Evolutionary conservation across 1,284 basidiomycete genomes (phyloP), one percentile per base, ranked within the genome.

Genomic region (Rhodotorula glutinis): DNA sequence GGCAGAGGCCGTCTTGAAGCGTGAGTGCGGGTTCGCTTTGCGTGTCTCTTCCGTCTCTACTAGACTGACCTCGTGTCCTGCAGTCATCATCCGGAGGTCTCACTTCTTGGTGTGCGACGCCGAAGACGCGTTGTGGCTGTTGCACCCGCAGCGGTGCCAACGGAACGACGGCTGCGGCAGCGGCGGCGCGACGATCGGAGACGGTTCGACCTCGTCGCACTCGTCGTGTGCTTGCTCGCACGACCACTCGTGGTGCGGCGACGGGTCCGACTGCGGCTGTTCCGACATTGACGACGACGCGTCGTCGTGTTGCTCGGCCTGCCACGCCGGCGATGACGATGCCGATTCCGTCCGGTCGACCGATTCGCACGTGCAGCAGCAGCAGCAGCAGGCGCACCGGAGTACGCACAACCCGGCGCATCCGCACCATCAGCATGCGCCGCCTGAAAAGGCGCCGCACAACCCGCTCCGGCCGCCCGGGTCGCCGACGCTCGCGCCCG

Each of bases 51-150:
- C 29, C 29, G 17, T n/a, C n/a, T n/a, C n/a, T n/a, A 0, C 7
- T 2, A 3, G 5, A 4, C 11, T 47, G 13, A 16, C 46, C 3
- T 29, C 25, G 23, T 23, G 17, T 7, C 1, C 33, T 53, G 16
- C 53, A 69, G 67, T 66, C 54, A 64, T 70, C 47, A 67, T 65
- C 38, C 59, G 60, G 11, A 59, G 65, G 1, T 72, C 71, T 0
- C 71, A 73, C 54, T 57, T 63, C 17, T 61, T 72, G 57, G 71
- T 71, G 5, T 64, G 71, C 52, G 63, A 63, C 30, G 65, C 63
- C 27, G 72, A 73, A 46, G 72, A 73, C 46, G 72, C 72, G 0
- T 52, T 66, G 5, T 73, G 72, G 72, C 65, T 73, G 43, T 43
- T 66, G 1, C 63, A 66, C n/a, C 63, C 65, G 30, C 59, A 67